Base-by-base conservation (phyloP, 768 basidiomycete genomes). In the Russula sp. region DNA sequence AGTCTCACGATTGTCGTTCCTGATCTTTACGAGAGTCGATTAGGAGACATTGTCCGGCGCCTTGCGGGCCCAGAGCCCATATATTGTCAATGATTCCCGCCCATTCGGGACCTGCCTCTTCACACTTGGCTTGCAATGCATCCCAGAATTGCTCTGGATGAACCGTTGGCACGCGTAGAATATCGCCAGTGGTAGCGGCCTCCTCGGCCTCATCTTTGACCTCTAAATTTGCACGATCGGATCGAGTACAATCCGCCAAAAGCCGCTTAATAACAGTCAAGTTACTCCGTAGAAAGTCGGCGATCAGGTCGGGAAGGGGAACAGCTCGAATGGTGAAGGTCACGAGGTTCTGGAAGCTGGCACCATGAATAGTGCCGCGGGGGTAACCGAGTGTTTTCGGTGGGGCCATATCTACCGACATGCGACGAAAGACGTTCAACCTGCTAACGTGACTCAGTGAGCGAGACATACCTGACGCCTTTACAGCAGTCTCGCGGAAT, bases 401-500 rank as follows among this genome's bases (percentile, higher is more conserved):
- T 3, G 90, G 85, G 0, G 84, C 82, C 92, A 97, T 96, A 68
- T 98, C 96, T 93, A 68, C 53, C 20, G 57, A 47, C 41, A 52
- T 39, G 41, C 25, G 29, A 35, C 39, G 63, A n/a, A 61, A 43
- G 16, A 10, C 13, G 53, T 57, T 34, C 7, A 46, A 18, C 47
- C n/a, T 1, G 16, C 29, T 45, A 46, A 35, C 5, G 18, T 1
- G 11, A 65, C 55, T 38, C 14, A 39, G 25, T 45, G 36, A 10
- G 20, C 29, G 52, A 42, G 64, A 68, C 69, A 29, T 69, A 90
- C 93, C 93, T 68, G 79, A 70, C 3, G 79, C 92, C 67, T 84
- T 88, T 14, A 96, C 82, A 0, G 92, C 90, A 0, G 97, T 98
- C 74, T 98, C 97, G 43, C 97, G 83, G 78, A 98, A 99, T 11